A percentile compares a stretch with the other conserved stretches of the same genome.
Evolutionary conservation across 306 rosid genomes (phyloP).

Genomic region (Vigna mungo): DNA sequence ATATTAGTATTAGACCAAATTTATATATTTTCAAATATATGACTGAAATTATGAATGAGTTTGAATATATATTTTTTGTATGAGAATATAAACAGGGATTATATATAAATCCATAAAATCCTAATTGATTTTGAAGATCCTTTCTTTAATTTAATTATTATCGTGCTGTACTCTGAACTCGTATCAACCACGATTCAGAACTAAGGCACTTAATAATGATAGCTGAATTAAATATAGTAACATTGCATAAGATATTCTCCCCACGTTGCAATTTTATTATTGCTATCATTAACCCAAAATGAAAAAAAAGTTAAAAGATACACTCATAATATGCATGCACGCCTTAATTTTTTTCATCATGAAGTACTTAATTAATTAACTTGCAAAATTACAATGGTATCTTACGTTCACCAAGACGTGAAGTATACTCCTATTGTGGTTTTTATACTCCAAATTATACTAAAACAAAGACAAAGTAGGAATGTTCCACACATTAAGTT

Average conservation of each 20-base stretch:
- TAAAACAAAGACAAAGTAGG: slow-evolving; percentile 42
- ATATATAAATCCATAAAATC: neutral
- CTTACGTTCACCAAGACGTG: slow-evolving; percentile 13
- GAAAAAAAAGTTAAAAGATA: slow-evolving; percentile 15
- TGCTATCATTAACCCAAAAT: slow-evolving; percentile 34
- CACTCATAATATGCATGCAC: slow-evolving; percentile 46
- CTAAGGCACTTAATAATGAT: slow-evolving; percentile 1
- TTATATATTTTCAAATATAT: too few relatives aligned
- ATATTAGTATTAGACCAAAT: too few relatives aligned
- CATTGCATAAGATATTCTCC: slow-evolving; percentile 21
- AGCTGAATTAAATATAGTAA: neutral
- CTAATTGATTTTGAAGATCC: neutral
- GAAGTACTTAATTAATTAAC: slow-evolving; percentile 24
- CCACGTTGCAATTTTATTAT: slow-evolving; percentile 5
- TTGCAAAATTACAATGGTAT: slow-evolving; percentile 22
- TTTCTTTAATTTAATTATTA: slow-evolving; percentile 8
- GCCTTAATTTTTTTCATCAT: slow-evolving; percentile 24
- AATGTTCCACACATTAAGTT: slow-evolving; percentile 20
- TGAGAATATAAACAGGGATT: neutral
- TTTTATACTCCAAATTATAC: slow-evolving; percentile 6
- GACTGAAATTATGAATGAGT: too few relatives aligned
- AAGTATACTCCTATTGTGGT: slow-evolving; percentile 32
- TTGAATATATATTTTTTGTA: neutral
- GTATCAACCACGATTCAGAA: slow-evolving; percentile 27
- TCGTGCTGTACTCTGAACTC: slow-evolving; percentile 18